phyloP scores from a whole-genome alignment of 106 monocot species.

The Hemerocallis citrina region DNA sequence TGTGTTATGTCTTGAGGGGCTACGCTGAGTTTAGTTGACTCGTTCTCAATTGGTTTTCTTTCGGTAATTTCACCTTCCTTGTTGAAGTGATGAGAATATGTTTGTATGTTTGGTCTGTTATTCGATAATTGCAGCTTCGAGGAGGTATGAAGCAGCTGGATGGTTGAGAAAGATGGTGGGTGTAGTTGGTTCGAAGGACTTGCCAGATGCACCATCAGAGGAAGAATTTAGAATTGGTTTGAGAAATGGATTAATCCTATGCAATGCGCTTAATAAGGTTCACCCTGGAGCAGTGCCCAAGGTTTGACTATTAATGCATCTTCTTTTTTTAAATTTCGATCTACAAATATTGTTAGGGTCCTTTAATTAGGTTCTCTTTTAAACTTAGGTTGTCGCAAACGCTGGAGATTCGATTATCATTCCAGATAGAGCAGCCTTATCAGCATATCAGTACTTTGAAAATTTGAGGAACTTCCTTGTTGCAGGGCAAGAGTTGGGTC shows the following conservation, averaged over 20 bases:
- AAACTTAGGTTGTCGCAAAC: conserved; percentile 8
- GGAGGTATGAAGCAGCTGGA: conserved; percentile 68
- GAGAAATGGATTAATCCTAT: conserved; percentile 79
- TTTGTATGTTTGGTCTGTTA: too few species aligned
- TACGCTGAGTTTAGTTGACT: too few species aligned
- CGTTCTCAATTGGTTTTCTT: too few species aligned
- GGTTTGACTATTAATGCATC: conserved; percentile 17
- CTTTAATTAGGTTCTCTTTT: not conserved
- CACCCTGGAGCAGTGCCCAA: conserved; percentile 72
- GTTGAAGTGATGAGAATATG: too few species aligned
- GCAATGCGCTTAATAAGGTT: conserved; percentile 85
- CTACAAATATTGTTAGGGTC: not conserved
- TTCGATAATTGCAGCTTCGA: conserved; percentile 52
- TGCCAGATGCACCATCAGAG: conserved; percentile 77
- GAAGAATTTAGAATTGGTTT: conserved; percentile 75
- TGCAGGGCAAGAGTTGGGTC: conserved; percentile 20
- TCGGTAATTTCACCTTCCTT: too few species aligned
- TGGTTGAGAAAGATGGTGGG: conserved; percentile 74
- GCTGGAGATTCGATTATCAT: not conserved
- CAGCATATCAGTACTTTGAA: conserved; percentile 50
- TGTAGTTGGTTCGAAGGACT: conserved; percentile 44
- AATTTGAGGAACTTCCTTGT: conserved; percentile 47
- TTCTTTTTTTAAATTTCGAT: not conserved
- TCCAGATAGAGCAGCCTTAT: conserved; percentile 33
- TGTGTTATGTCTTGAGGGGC: too few species aligned